phyloP scores from a whole-genome alignment of 2,329 filamentous ascomycete genomes.

The Tolypocladium guangdongense region DNA sequence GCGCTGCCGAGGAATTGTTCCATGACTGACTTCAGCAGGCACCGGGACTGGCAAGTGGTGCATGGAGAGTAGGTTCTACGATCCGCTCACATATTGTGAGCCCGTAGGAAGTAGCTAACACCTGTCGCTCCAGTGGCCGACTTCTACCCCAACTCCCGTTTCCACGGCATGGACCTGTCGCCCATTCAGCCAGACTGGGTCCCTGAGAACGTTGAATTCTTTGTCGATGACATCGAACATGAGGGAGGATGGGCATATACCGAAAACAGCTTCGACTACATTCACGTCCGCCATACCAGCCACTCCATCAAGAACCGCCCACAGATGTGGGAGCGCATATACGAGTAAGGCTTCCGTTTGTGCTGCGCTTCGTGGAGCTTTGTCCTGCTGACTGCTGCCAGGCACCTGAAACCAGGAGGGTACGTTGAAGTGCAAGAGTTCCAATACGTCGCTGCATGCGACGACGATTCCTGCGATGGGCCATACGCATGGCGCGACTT shows the following conservation, averaged over 20 bases:
- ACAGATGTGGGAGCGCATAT: slow-evolving; percentile 30
- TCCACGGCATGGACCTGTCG: slow-evolving; percentile 39
- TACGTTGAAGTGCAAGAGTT: slow-evolving; percentile 40
- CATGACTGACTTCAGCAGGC: slow-evolving; percentile 16
- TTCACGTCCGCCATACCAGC: slow-evolving; percentile 36
- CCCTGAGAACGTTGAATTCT: slow-evolving; percentile 38
- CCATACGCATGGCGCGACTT: slow-evolving; percentile 38
- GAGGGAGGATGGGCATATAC: slow-evolving; percentile 37
- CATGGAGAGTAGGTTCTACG: slow-evolving; percentile 31
- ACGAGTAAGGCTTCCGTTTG: slow-evolving; percentile 22
- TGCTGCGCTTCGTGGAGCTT: neutral
- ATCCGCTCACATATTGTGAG: neutral
- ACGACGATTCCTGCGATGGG: slow-evolving; percentile 31
- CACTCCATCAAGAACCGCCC: slow-evolving; percentile 32
- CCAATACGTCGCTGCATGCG: slow-evolving; percentile 27
- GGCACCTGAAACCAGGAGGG: slow-evolving; percentile 40
- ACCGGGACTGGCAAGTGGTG: slow-evolving; percentile 42
- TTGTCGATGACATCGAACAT: slow-evolving; percentile 41
- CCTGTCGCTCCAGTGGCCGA: slow-evolving; percentile 30
- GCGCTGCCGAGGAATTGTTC: neutral
- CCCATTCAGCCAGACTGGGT: slow-evolving; percentile 42
- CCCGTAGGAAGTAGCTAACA: neutral
- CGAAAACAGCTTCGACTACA: slow-evolving; percentile 34
- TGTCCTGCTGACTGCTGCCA: slow-evolving; percentile 8
- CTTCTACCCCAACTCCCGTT: slow-evolving; percentile 28